Percentiles rank a stretch among this genome's conserved stretches.
phyloP scores from a whole-genome alignment of 176 grass and related monocot genomes.

The Phoenix dactylifera region DNA sequence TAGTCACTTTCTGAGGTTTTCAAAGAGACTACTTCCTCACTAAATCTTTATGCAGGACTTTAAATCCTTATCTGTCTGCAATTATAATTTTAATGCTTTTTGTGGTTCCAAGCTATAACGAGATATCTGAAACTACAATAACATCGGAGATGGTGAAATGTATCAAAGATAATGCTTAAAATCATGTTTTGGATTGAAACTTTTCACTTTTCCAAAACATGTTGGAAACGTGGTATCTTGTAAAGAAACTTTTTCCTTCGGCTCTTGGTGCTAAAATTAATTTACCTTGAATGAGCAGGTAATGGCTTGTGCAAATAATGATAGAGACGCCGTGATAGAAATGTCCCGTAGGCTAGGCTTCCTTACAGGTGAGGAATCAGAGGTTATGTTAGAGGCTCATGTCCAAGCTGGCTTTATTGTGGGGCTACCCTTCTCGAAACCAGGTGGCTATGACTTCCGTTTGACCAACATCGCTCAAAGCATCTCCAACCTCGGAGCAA shows the following conservation, averaged over 20 bases:
- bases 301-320: slow-evolving; percentile 76
- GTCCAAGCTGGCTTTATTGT: slow-evolving; percentile 80
- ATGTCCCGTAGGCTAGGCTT: slow-evolving; percentile 88
- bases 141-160: no score
- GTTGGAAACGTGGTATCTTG: background rate
- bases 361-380: slow-evolving; percentile 66
- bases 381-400: slow-evolving; percentile 89
- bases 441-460: slow-evolving; percentile 58
- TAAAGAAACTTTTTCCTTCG: slow-evolving; percentile 1
- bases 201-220: no score
- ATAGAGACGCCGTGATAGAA: slow-evolving; percentile 53
- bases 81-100: no score
- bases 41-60: no score
- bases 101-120: no score
- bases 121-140: no score
- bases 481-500: slow-evolving; percentile 77
- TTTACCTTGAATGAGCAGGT: slow-evolving; percentile 34
- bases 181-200: no score
- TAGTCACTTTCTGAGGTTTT: background rate
- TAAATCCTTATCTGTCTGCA: no score
- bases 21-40: no score
- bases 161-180: no score
- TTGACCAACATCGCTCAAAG: slow-evolving; percentile 71
- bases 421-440: slow-evolving; percentile 63
- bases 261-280: background rate